A percentile compares a stretch with the other conserved stretches of the same genome.
Conservation (phyloP, 2,329 filamentous ascomycete genomes). For the Epichloe festucae region DNA sequence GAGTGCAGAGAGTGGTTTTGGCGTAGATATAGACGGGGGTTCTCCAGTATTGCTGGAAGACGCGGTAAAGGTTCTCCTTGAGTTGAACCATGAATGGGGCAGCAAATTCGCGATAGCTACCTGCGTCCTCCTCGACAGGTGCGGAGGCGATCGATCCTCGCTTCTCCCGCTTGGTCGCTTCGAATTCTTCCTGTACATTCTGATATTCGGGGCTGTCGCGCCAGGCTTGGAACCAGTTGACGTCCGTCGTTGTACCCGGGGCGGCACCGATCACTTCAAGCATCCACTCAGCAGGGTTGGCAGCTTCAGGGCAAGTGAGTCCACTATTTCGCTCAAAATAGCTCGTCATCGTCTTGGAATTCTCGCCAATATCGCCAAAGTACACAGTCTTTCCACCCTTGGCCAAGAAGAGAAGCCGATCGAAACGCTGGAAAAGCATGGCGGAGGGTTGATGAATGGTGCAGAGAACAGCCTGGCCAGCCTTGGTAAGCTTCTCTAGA, state of each 20-base stretch:
- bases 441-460: constrained; percentile 97
- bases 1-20: constrained; percentile 55
- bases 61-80: constrained; percentile 52
- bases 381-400: constrained; percentile 69
- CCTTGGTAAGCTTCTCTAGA: constrained; percentile 78
- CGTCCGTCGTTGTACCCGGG: constrained; percentile 47
- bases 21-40: constrained; percentile 82
- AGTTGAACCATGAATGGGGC: constrained; percentile 60
- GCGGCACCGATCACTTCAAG: constrained; percentile 48
- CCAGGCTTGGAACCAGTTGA: constrained; percentile 55
- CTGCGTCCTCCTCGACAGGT: constrained; percentile 10
- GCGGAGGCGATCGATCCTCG: constrained; percentile 14
- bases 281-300: constrained; percentile 81
- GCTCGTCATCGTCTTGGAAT: constrained; percentile 51
- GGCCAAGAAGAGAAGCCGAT: constrained; percentile 65
- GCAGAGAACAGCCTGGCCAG: constrained; percentile 86
- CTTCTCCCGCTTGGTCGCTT: constrained; percentile 39
- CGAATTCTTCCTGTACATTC: constrained; percentile 42
- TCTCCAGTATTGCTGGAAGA: constrained; percentile 88
- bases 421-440: constrained; percentile 86
- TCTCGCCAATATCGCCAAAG: constrained; percentile 65
- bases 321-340: constrained; percentile 70
- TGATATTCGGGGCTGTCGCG: constrained; percentile 42
- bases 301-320: constrained; percentile 47
- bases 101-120: constrained; percentile 62